phyloP scores from a whole-genome alignment of 2,329 filamentous ascomycete genomes.

The Fusarium begoniae region DNA sequence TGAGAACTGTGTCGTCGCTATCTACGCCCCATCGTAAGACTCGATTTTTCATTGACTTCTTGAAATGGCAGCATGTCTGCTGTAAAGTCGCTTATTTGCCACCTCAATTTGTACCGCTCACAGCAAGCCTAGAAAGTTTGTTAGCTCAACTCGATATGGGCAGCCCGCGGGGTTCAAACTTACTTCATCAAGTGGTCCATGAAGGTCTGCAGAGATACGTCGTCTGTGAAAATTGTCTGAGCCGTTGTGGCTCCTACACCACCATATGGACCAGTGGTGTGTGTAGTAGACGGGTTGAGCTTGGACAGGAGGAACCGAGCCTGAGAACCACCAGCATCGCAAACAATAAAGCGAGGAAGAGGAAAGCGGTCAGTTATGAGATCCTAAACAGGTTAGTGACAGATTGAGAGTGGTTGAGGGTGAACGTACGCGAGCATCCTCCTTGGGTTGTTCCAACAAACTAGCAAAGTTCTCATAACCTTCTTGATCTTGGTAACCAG shows the following conservation, averaged over 20 bases:
- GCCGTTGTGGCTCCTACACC: slow-evolving; percentile 85
- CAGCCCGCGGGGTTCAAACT: slow-evolving; percentile 43
- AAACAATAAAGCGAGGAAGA: slow-evolving; percentile 97
- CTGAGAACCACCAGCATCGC: slow-evolving; percentile 97
- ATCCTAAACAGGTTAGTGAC: slow-evolving; percentile 66
- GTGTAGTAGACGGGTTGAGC: slow-evolving; percentile 96
- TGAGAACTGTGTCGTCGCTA: neutral
- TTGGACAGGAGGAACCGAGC: slow-evolving; percentile 97
- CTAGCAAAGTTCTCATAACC: slow-evolving; percentile 96
- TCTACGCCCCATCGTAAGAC: neutral
- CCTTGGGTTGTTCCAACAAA: slow-evolving; percentile 91
- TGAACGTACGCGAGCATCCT: slow-evolving; percentile 85
- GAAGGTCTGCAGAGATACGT: slow-evolving; percentile 97
- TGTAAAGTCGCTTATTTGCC: neutral
- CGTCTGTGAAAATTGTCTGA: slow-evolving; percentile 98
- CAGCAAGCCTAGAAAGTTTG: slow-evolving; percentile 59
- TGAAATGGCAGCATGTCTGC: neutral
- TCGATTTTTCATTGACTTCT: neutral
- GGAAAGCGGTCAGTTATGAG: slow-evolving; percentile 97
- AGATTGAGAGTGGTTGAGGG: neutral
- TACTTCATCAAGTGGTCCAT: slow-evolving; percentile 99
- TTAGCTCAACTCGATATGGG: neutral
- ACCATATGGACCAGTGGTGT: slow-evolving; percentile 91
- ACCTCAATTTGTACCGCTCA: slow-evolving; percentile 68
- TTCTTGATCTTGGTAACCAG: slow-evolving; percentile 96